phyloP scores from a whole-genome alignment of 352 stramenopile species.

The Globisporangium rhizosaccharum region DNA sequence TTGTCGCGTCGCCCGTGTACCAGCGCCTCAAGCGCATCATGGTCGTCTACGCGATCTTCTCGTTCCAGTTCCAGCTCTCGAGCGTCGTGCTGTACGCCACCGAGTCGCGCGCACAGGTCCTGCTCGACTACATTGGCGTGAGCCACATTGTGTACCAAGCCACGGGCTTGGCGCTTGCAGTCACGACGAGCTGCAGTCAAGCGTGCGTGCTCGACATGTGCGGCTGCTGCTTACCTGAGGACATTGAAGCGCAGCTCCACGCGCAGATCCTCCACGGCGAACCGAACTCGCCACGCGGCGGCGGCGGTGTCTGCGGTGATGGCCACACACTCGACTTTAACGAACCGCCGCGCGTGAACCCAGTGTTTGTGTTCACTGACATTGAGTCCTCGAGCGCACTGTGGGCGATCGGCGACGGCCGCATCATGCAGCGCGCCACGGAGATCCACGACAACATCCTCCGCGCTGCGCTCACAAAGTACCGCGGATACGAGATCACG shows the following conservation, averaged over 20 bases:
- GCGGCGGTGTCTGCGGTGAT: conserved; percentile 8
- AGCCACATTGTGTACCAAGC: conserved; percentile 38
- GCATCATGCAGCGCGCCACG: conserved; percentile 39
- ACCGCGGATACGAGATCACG: conserved; percentile 54
- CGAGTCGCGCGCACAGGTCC: neutral
- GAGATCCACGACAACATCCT: conserved; percentile 54
- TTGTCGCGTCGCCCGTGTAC: conserved; percentile 52
- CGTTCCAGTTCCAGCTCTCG: conserved; percentile 41
- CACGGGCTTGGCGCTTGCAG: conserved; percentile 29
- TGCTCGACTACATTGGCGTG: conserved; percentile 32
- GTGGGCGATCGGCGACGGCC: conserved; percentile 30
- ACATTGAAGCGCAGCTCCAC: conserved; percentile 27
- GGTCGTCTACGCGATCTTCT: conserved; percentile 50
- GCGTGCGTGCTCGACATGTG: conserved; percentile 36
- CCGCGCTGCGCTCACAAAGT: conserved; percentile 25
- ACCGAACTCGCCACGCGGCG: conserved; percentile 2
- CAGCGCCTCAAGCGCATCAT: conserved; percentile 51
- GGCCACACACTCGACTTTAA: conserved; percentile 8
- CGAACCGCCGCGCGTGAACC: conserved; percentile 28
- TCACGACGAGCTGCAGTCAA: conserved; percentile 43
- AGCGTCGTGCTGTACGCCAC: conserved; percentile 40
- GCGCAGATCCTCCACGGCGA: conserved; percentile 2
- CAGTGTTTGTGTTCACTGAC: conserved; percentile 66
- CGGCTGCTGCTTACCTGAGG: conserved; percentile 30
- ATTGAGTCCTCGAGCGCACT: conserved; percentile 53